A percentile compares a stretch with the other conserved stretches of the same genome.
These are phyloP conservation scores for Aspergillus sclerotiicarbonarius DNA, from an alignment of 495 filamentous ascomycete genomes.

Conservation along the genomic window DNA sequence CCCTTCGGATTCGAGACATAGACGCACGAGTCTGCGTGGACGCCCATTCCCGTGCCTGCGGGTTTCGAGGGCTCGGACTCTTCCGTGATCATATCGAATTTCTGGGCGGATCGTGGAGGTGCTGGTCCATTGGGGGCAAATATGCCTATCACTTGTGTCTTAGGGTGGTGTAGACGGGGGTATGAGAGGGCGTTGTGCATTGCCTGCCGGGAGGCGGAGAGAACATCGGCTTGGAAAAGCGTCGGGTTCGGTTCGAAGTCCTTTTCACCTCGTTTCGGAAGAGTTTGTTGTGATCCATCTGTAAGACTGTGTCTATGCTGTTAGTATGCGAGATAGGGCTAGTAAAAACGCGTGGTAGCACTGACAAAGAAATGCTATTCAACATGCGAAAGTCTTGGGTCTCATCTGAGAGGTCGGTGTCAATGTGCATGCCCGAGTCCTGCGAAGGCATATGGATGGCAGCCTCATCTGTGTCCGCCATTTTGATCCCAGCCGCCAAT, in stretches of 20 bases:
- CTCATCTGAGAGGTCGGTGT: conserved; percentile 75
- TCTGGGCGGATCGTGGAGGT: conserved; percentile 18
- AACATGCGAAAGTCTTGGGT: conserved; percentile 86
- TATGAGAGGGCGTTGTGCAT: conserved; percentile 86
- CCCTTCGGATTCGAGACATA: conserved; percentile 48
- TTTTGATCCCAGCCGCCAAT: conserved; percentile 17
- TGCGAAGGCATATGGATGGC: conserved; percentile 29
- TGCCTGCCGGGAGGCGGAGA: conserved; percentile 77
- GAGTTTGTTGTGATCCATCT: conserved; percentile 36
- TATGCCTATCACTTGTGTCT: conserved; percentile 54
- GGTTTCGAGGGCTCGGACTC: conserved; percentile 22
- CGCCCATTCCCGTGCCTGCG: conserved; percentile 20
- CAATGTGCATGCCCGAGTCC: conserved; percentile 35
- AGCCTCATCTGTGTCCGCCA: conserved; percentile 53
- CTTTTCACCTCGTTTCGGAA: conserved; percentile 85
- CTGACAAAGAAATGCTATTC: conserved; percentile 54
- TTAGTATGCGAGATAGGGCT: conserved; percentile 6
- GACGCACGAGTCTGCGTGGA: conserved; percentile 41
- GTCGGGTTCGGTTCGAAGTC: conserved; percentile 96
- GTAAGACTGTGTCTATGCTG: conserved; percentile 21
- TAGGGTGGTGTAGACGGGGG: conserved; percentile 62
- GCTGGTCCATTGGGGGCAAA: conserved; percentile 41
- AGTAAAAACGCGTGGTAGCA: neutral
- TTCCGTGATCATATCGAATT: conserved; percentile 19
- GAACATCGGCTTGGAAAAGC: conserved; percentile 66